Percentiles rank a stretch among this genome's conserved stretches.
These are phyloP conservation scores for Candida golubevii DNA, from an alignment of 805 yeast genomes.

Conservation along the genomic window DNA sequence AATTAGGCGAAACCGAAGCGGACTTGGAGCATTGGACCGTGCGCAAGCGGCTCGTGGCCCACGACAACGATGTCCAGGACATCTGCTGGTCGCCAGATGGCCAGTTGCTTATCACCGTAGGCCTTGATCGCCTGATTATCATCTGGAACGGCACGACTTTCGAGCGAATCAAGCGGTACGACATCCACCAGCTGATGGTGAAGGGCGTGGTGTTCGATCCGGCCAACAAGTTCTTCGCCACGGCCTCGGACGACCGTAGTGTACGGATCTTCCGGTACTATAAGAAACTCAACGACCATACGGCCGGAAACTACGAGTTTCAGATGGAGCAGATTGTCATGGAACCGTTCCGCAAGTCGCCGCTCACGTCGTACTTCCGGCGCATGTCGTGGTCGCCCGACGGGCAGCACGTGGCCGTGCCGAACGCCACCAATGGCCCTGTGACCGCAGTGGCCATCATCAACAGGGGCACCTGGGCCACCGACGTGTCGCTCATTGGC, in stretches of 20 bases:
- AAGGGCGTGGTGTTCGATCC: conserved; percentile 98
- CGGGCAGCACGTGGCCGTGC: conserved; percentile 81
- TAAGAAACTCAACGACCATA: conserved; percentile 46
- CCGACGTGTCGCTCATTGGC: conserved; percentile 70
- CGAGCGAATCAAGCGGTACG: conserved; percentile 83
- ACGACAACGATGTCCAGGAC: conserved; percentile 96
- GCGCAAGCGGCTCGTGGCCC: conserved; percentile 87
- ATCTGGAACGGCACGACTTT: conserved; percentile 93
- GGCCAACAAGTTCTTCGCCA: conserved; percentile 94
- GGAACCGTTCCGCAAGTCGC: conserved; percentile 84
- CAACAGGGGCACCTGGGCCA: conserved; percentile 76
- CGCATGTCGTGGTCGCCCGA: conserved; percentile 89
- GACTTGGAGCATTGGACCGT: conserved; percentile 95
- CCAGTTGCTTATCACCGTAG: conserved; percentile 85
- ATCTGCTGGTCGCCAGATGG: conserved; percentile 98
- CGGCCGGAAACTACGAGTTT: conserved; percentile 64
- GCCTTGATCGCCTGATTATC: conserved; percentile 86
- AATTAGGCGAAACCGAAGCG: conserved; percentile 64
- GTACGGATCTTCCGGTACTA: conserved; percentile 84
- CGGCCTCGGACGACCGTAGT: conserved; percentile 94
- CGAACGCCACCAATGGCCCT: conserved; percentile 83
- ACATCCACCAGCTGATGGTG: conserved; percentile 90
- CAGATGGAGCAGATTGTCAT: conserved; percentile 79
- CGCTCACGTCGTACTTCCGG: conserved; percentile 86
- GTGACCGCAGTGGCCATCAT: conserved; percentile 70